Evolutionary conservation across 1,139 yeast species (phyloP).

Genomic region (Diutina scorzettiae): DNA sequence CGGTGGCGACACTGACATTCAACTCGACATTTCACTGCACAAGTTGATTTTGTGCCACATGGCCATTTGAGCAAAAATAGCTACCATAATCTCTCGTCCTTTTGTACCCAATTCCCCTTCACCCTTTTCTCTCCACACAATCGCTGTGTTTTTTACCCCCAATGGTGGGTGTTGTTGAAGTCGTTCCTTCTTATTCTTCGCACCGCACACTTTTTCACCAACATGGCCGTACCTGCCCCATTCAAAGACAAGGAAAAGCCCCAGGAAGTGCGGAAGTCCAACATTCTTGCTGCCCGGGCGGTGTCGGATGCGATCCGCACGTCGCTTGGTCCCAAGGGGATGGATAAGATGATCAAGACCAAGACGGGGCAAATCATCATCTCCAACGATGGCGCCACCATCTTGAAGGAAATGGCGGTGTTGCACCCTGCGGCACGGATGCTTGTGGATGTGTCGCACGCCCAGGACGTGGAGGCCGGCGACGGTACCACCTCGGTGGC

Average conservation of each 20-base stretch:
- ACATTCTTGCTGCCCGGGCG: slow-evolving; percentile 91
- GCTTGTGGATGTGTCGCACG: slow-evolving; percentile 95
- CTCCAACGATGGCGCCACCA: slow-evolving; percentile 97
- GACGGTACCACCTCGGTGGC: slow-evolving; percentile 98
- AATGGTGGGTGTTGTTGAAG: too few species aligned
- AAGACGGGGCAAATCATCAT: slow-evolving; percentile 86
- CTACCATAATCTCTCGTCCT: too few species aligned
- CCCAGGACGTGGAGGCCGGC: slow-evolving; percentile 97
- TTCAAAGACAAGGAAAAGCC: slow-evolving; percentile 96
- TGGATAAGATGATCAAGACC: slow-evolving; percentile 98
- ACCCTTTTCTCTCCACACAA: too few species aligned
- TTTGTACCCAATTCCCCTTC: too few species aligned
- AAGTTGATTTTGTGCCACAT: too few species aligned
- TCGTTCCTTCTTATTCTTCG: too few species aligned
- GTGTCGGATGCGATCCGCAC: slow-evolving; percentile 98
- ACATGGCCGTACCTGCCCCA: slow-evolving; percentile 33
- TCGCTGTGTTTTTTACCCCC: too few species aligned
- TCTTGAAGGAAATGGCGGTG: slow-evolving; percentile 93
- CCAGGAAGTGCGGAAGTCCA: slow-evolving; percentile 87
- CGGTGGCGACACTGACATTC: too few species aligned
- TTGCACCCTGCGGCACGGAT: slow-evolving; percentile 97
- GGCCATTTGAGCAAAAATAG: too few species aligned
- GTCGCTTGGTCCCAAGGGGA: slow-evolving; percentile 95
- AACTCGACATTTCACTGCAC: too few species aligned
- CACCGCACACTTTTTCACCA: background rate